Conservation (phyloP, 805 yeast species). For the Yarrowia hollandica region DNA sequence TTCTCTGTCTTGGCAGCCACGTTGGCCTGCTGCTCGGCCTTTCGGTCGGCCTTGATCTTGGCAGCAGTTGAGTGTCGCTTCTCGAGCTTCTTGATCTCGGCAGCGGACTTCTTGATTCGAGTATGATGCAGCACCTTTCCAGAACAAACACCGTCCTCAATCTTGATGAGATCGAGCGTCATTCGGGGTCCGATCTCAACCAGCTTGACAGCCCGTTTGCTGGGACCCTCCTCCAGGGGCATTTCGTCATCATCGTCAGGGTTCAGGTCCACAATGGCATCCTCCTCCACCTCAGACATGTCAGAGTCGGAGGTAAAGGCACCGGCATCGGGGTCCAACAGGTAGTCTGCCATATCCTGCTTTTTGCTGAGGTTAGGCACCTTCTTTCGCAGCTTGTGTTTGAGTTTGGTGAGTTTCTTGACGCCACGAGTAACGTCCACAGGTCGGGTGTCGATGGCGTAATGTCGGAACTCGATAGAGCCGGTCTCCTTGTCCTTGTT, state of each 20-base stretch:
- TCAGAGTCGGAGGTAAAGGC: conserved; percentile 72
- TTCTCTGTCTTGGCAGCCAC: conserved; percentile 69
- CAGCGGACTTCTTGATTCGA: conserved; percentile 58
- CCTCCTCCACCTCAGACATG: conserved; percentile 80
- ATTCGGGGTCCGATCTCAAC: conserved; percentile 93
- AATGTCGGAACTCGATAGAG: conserved; percentile 82
- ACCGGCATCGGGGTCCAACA: conserved; percentile 78
- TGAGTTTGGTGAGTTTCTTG: conserved; percentile 65
- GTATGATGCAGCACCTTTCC: conserved; percentile 89
- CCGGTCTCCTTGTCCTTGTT: conserved; percentile 71
- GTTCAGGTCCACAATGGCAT: conserved; percentile 34
- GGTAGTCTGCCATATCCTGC: conserved; percentile 76
- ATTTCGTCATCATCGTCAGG: conserved; percentile 22
- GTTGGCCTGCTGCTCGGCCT: conserved; percentile 75
- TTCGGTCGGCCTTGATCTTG: conserved; percentile 67
- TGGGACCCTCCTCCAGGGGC: conserved; percentile 34
- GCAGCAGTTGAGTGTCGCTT: conserved; percentile 62
- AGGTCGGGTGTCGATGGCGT: conserved; percentile 78
- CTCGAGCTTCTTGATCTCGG: conserved; percentile 63
- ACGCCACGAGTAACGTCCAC: conserved; percentile 69
- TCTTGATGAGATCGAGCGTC: conserved; percentile 70
- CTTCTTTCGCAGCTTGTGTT: conserved; percentile 58
- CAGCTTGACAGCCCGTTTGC: conserved; percentile 83
- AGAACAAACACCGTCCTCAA: conserved; percentile 87
- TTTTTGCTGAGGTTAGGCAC: conserved; percentile 70